Evolutionary conservation across 176 grass and related monocot genomes (phyloP).

Genomic region (Zoysia japonica): DNA sequence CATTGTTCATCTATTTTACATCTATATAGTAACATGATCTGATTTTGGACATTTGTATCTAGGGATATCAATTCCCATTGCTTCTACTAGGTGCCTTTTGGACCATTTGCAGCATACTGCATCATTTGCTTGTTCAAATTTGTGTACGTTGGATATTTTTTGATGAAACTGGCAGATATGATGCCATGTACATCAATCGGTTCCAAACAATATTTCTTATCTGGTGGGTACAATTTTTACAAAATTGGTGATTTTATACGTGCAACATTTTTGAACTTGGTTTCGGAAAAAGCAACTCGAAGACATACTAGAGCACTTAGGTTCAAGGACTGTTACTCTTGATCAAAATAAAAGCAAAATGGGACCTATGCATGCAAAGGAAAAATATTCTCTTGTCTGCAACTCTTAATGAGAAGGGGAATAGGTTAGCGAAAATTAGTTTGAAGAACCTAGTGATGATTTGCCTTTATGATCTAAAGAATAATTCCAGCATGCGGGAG

Average conservation of each 20-base stretch:
- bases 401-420: conserved; percentile 94
- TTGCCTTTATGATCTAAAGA: conserved; percentile 70
- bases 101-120: conserved; percentile 91
- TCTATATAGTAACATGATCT: conserved; percentile 29
- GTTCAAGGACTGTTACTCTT: conserved; percentile 63
- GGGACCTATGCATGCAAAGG: conserved; percentile 35
- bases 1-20: not conserved
- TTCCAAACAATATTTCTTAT: not conserved
- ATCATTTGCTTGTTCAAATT: conserved; percentile 76
- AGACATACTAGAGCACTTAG: conserved; percentile 82
- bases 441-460: conserved; percentile 91
- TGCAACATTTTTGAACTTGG: conserved; percentile 93
- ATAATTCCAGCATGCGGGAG: conserved; percentile 12
- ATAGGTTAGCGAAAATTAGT: conserved; percentile 87
- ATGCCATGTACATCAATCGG: not conserved
- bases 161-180: conserved; percentile 90
- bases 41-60: conserved; percentile 34
- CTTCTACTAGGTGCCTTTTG: conserved; percentile 85
- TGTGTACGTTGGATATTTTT: conserved; percentile 86
- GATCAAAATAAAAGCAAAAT: conserved; percentile 48
- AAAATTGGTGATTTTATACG: conserved; percentile 21
- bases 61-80: conserved; percentile 98
- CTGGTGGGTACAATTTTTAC: conserved; percentile 14
- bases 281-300: conserved; percentile 89
- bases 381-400: conserved; percentile 95